A percentile compares a stretch with the other conserved stretches of the same genome.
Conservation (phyloP, 805 yeast species). For the Saccharomycopsis sp. region DNA sequence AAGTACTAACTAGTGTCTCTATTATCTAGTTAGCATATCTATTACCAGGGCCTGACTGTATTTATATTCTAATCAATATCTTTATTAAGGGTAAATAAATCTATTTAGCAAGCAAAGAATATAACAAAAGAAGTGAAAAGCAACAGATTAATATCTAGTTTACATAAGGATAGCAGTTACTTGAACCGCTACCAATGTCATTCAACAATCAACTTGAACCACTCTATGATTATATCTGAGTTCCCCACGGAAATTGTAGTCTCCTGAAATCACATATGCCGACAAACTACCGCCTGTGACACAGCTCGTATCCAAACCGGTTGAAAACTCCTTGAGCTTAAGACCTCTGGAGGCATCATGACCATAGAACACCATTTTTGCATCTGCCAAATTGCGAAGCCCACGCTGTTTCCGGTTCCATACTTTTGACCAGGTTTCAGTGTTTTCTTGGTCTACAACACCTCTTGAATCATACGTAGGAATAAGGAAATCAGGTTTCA, state of each 20-base stretch:
- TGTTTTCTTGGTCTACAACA: constrained; percentile 23
- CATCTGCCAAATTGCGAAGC: constrained; percentile 19
- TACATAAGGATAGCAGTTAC: neutral
- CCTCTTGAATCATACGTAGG: constrained; percentile 23
- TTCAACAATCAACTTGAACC: constrained; percentile 20
- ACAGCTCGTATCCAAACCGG: constrained; percentile 82
- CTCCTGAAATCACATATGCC: constrained; percentile 37
- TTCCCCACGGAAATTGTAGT: neutral
- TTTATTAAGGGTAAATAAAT: neutral
- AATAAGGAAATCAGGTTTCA: constrained; percentile 54
- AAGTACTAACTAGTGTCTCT: no score
- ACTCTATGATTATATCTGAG: constrained; percentile 13
- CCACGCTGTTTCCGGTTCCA: constrained; percentile 42
- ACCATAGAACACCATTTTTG: constrained; percentile 61
- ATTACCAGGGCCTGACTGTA: no score
- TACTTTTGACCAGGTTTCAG: constrained; percentile 50
- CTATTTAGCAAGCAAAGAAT: neutral
- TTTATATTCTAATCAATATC: no score
- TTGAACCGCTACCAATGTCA: no score
- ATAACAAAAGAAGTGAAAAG: neutral
- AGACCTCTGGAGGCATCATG: constrained; percentile 84
- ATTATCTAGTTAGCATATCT: no score
- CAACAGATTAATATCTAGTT: no score
- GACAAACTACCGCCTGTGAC: constrained; percentile 64
- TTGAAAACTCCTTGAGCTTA: constrained; percentile 53